A percentile compares a stretch with the other conserved stretches of the same genome.
These are phyloP conservation scores for Pseudocercospora eumusae DNA, from an alignment of 2,329 filamentous ascomycete genomes.

Conservation along the genomic window DNA sequence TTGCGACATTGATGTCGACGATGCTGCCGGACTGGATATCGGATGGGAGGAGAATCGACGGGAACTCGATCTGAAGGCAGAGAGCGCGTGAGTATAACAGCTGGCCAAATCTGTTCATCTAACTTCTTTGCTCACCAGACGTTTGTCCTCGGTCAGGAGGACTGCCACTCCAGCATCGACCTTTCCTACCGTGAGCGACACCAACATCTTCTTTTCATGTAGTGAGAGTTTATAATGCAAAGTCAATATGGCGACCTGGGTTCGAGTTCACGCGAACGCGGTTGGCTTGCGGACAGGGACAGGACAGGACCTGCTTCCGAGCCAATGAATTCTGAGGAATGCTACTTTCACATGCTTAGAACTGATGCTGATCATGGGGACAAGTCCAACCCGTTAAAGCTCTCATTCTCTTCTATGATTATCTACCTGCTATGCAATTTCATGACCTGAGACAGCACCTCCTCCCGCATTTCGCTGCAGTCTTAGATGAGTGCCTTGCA, in stretches of 20 bases:
- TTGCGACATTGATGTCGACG: constrained; percentile 92
- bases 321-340: not conserved
- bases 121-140: constrained; percentile 67
- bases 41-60: constrained; percentile 90
- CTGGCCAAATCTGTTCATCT: constrained; percentile 4
- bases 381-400: not conserved
- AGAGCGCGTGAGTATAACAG: constrained; percentile 11
- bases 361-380: not conserved
- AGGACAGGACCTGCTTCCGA: not conserved
- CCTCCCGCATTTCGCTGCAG: not conserved
- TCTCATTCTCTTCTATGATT: not conserved
- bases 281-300: not conserved
- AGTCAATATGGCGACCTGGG: not conserved
- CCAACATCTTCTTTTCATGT: constrained; percentile 68
- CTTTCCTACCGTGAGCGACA: constrained; percentile 97
- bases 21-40: constrained; percentile 96
- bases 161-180: constrained; percentile 98
- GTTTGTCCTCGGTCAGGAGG: constrained; percentile 92
- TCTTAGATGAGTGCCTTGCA: too few relatives aligned
- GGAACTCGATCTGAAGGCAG: constrained; percentile 82
- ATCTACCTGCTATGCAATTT: not conserved
- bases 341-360: not conserved
- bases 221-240: not conserved
- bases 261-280: not conserved
- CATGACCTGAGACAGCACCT: too few relatives aligned